Evolutionary conservation across 1,284 basidiomycete genomes (phyloP), one percentile per base, ranked within the genome.

Genomic region (Cryptococcus amylolentus): DNA sequence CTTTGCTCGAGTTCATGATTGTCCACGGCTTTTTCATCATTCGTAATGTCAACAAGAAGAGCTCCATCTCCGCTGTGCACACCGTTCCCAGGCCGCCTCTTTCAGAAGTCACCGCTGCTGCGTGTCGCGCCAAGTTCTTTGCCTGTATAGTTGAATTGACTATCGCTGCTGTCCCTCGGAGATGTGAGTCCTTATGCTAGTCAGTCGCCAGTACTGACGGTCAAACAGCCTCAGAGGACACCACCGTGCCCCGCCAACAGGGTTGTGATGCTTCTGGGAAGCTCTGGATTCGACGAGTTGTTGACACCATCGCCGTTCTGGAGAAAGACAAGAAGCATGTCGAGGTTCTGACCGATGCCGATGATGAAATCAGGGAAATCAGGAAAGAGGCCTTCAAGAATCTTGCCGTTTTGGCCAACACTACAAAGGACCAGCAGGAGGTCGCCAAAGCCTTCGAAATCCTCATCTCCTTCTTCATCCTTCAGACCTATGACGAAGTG

Each of bases 1-100:
- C 81, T 10, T 79, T 93, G 49, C 80, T 98, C 41, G 85, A 92
- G 62, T 95, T 91, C 84, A 80, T 97, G 40, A 79, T 84, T 49
- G 83, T 91, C 5, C 83, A 95, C 67, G 93, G 92, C 0, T 83
- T 94, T 58, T 96, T 93, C 73, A 69, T 76, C 31, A 78, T 85
- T 45, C 78, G 83, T 65, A 91, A 89, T 78, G 85, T 84, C 68
- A 84, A 85, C 54, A 84, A 86, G 66, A 89, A 88, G 71, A 86
- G 82, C 62, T 56, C 78, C 2, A 80, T 86, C 60, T 63, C 75
- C 55, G 82, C 83, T 65, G 70, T 90, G 35, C 87, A 80, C 50
- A 71, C 77, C 41, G 66, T 83, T 14, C 87, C 88, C 16, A 84
- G 80, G 26, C 88, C 89, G 0, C 77, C 84, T 4, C 84, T 94